Evolutionary conservation across 495 filamentous ascomycete genomes (phyloP).

Genomic region (Cetradonia linearis): DNA sequence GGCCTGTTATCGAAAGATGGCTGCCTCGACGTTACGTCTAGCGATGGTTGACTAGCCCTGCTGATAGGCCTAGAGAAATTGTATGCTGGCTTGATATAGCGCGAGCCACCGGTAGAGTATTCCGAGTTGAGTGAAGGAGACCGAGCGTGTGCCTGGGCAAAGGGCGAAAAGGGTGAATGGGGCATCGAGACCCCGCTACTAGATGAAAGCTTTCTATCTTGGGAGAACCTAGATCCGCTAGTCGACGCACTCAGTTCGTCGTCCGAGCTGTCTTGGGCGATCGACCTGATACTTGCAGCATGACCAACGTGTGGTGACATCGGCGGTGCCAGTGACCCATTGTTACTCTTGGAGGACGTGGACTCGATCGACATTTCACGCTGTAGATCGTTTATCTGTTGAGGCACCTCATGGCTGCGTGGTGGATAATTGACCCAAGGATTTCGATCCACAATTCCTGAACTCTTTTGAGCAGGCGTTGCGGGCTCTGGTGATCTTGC

Average conservation of each 20-base stretch:
- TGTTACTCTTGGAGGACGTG: constrained; percentile 35
- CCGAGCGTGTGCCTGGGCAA: constrained; percentile 43
- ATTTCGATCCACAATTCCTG: constrained; percentile 12
- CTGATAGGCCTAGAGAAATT: constrained; percentile 92
- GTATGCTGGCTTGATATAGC: constrained; percentile 61
- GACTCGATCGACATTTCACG: constrained; percentile 39
- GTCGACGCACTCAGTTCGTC: constrained; percentile 49
- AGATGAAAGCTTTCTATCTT: constrained; percentile 51
- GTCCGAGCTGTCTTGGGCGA: constrained; percentile 52
- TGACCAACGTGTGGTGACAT: constrained; percentile 46
- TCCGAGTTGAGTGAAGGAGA: constrained; percentile 81
- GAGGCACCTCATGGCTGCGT: constrained; percentile 4
- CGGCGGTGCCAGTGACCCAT: constrained; percentile 44
- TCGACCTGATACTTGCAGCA: constrained; percentile 46
- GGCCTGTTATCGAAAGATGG: constrained; percentile 32
- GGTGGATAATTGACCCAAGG: constrained; percentile 3
- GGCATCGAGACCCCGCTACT: constrained; percentile 53
- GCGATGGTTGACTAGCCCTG: constrained; percentile 55
- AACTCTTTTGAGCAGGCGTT: constrained; percentile 7
- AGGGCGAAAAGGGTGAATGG: constrained; percentile 55
- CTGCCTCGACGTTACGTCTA: constrained; percentile 44
- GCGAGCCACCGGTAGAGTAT: constrained; percentile 49
- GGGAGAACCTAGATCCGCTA: constrained; percentile 43
- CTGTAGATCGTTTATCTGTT: constrained; percentile 25
- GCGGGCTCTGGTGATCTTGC: constrained; percentile 42